These are phyloP conservation scores for Dioszegia aurantiaca DNA, from an alignment of 768 basidiomycete genomes.

Conservation along the genomic window DNA sequence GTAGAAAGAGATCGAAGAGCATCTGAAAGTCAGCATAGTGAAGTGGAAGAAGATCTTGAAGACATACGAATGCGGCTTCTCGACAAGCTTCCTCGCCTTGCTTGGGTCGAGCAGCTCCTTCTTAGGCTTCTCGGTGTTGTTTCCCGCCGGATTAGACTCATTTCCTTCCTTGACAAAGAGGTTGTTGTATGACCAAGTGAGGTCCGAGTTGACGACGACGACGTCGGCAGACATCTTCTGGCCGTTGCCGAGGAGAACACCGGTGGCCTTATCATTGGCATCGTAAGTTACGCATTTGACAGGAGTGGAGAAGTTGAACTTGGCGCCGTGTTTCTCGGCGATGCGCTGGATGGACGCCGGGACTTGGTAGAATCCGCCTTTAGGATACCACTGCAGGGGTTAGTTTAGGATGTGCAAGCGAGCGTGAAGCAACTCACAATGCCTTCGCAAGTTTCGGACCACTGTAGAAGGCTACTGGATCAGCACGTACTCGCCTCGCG, in stretches of 20 bases:
- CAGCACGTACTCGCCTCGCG: not conserved
- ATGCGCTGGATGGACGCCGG: constrained; percentile 50
- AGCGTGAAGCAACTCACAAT: constrained; percentile 39
- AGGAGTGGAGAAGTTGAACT: constrained; percentile 51
- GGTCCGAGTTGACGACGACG: constrained; percentile 55
- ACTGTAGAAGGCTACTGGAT: constrained; percentile 50
- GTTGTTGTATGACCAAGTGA: constrained; percentile 54
- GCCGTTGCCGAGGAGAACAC: constrained; percentile 49
- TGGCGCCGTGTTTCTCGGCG: constrained; percentile 50
- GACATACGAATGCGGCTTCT: constrained; percentile 46
- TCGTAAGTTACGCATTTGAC: constrained; percentile 50
- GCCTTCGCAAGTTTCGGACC: constrained; percentile 55
- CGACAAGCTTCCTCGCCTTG: constrained; percentile 34
- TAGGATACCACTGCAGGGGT: constrained; percentile 44
- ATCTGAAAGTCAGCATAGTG: constrained; percentile 41
- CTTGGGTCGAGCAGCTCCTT: constrained; percentile 31
- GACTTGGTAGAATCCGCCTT: constrained; percentile 49
- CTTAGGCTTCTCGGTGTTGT: constrained; percentile 1
- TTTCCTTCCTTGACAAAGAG: constrained; percentile 41
- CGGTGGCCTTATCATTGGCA: constrained; percentile 44
- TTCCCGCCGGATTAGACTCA: not conserved
- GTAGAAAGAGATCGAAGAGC: constrained; percentile 56
- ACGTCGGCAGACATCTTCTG: constrained; percentile 49
- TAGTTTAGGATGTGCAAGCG: not conserved
- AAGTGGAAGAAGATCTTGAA: too few species aligned